Base-by-base conservation (phyloP, 805 yeast genomes). In the Dipodascus geniculatus region DNA sequence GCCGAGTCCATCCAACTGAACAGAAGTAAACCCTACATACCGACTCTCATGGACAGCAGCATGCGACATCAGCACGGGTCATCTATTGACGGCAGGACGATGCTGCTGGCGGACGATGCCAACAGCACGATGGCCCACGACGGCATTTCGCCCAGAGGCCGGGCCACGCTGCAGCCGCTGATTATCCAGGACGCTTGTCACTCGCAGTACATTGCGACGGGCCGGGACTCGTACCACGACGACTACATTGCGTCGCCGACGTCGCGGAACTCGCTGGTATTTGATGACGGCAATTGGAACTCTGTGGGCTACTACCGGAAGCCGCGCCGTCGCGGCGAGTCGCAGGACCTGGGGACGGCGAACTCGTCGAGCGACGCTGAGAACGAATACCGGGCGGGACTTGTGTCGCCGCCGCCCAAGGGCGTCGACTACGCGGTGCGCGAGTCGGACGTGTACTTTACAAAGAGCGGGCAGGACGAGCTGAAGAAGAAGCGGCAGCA, bases 381-480 rank as follows among this genome's bases (percentile, higher is more conserved):
- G 52, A 56, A 23, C 61, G 61, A 1, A 51, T 60, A 8, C 55
- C 49, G 22, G 54, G 57, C 48, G 57, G 60, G 31, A 53, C 50
- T 28, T 61, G 57, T 50, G 55, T 60, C 59, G 56, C 59, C 23
- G 6, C 49, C 54, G 11, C 31, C 50, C 8, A 22, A 17, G n/a
- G 31, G 50, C n/a, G 48, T 22, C 11, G 48, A 22, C 16, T 81
- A 81, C 63, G 75, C 82, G 0, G 75, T 76, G 1, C 68, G 87
- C 55, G 87, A 82, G 61, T 82, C 79, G 1, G 87, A 82, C 62
- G 58, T 72, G 31, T 78, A 79, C 54, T 58, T 57, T 54, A 60
- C 61, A 24, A 57, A 59, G 42, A 20, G 54, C 17, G 23, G 44
- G 14, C 48, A 52, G 48, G 23, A 16, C 20, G 51, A 23, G 6